phyloP scores from a whole-genome alignment of 2,329 filamentous ascomycete species.

The Ceratocystis cubensis region DNA sequence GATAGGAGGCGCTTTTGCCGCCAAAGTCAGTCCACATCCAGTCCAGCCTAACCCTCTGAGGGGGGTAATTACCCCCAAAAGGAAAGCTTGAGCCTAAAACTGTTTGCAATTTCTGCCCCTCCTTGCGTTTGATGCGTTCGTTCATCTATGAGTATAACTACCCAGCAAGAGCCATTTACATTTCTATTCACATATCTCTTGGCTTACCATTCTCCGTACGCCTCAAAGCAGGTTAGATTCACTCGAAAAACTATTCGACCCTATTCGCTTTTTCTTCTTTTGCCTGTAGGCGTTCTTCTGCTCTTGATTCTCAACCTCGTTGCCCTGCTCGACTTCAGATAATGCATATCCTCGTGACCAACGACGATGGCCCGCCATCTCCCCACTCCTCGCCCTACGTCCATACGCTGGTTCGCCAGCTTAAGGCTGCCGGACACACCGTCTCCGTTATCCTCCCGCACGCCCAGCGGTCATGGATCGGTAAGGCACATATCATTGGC shows the following conservation, averaged over 20 bases:
- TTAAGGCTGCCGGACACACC: slow-evolving; percentile 64
- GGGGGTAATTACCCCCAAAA: background rate
- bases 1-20: background rate
- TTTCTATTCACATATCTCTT: background rate
- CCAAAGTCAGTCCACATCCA: slow-evolving; percentile 1
- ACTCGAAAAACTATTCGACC: background rate
- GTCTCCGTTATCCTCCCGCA: slow-evolving; percentile 87
- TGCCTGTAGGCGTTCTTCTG: background rate
- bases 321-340: slow-evolving; percentile 21
- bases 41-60: background rate
- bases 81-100: slow-evolving; percentile 3
- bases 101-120: slow-evolving; percentile 11
- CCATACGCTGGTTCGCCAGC: slow-evolving; percentile 56
- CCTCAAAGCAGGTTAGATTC: background rate
- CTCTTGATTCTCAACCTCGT: background rate
- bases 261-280: slow-evolving; percentile 1
- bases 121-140: background rate
- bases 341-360: slow-evolving; percentile 56
- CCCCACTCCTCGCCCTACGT: slow-evolving; percentile 69
- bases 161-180: background rate
- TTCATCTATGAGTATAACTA: background rate
- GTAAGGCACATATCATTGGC: slow-evolving; percentile 92
- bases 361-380: slow-evolving; percentile 73
- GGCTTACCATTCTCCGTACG: slow-evolving; percentile 16
- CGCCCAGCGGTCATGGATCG: slow-evolving; percentile 92